These are phyloP conservation scores for Microcera coccophila DNA, from an alignment of 2,329 filamentous ascomycete genomes.

Conservation along the genomic window DNA sequence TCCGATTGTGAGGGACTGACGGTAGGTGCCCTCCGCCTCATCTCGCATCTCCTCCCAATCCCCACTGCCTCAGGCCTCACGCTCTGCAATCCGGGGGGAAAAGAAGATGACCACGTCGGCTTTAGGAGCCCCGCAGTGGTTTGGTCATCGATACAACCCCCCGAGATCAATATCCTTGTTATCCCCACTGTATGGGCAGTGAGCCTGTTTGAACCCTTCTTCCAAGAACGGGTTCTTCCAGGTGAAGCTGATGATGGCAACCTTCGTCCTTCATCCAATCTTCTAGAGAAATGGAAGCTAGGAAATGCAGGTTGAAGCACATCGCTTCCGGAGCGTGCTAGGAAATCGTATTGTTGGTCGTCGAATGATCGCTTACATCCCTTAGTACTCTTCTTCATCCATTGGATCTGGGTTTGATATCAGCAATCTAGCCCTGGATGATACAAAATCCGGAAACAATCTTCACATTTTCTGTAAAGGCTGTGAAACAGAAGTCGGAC, in stretches of 20 bases:
- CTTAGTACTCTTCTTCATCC: slow-evolving; percentile 38
- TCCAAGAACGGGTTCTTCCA: slow-evolving; percentile 40
- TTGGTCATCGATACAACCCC: slow-evolving; percentile 66
- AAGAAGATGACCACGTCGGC: slow-evolving; percentile 62
- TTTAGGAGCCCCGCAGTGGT: slow-evolving; percentile 45
- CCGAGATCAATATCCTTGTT: slow-evolving; percentile 49
- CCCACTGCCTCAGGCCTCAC: neutral
- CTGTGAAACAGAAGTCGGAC: slow-evolving; percentile 46
- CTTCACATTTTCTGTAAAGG: slow-evolving; percentile 43
- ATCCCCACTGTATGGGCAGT: slow-evolving; percentile 23
- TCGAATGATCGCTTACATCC: slow-evolving; percentile 22
- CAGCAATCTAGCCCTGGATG: slow-evolving; percentile 27
- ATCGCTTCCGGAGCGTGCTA: slow-evolving; percentile 18
- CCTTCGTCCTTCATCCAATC: slow-evolving; percentile 43
- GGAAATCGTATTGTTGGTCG: slow-evolving; percentile 7
- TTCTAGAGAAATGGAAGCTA: slow-evolving; percentile 47
- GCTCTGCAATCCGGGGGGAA: slow-evolving; percentile 29
- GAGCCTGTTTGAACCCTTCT: slow-evolving; percentile 36
- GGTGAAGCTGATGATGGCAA: slow-evolving; percentile 28
- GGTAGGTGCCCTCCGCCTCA: slow-evolving; percentile 31
- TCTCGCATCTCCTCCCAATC: neutral
- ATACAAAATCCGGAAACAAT: slow-evolving; percentile 24
- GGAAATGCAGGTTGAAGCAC: slow-evolving; percentile 47
- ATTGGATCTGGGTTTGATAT: slow-evolving; percentile 28
- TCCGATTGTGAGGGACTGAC: slow-evolving; percentile 55